Conservation (phyloP, 257 asterid genomes). For the Galeopsis tetrahit region DNA sequence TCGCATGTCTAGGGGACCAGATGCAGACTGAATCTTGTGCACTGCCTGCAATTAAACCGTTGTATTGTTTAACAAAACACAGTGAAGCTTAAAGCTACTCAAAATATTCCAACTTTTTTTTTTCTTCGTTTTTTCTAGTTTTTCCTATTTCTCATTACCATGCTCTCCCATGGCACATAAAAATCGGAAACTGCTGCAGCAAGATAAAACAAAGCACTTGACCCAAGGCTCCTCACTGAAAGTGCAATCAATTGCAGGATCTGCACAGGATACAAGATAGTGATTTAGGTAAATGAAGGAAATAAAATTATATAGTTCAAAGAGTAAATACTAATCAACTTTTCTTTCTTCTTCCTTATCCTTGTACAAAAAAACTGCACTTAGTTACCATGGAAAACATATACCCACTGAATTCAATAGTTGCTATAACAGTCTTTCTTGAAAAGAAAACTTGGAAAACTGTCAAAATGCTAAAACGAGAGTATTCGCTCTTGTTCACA, state of each 20-base stretch:
- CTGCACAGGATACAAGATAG: conserved; percentile 46
- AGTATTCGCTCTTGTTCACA: not conserved
- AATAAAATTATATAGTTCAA: not conserved
- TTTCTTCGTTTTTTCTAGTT: not conserved
- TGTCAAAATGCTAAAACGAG: not conserved
- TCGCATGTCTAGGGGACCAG: conserved; percentile 94
- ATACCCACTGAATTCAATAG: not conserved
- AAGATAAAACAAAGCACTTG: conserved; percentile 79
- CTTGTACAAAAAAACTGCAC: not conserved
- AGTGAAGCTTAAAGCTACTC: not conserved
- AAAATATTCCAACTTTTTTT: not conserved
- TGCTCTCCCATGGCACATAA: conserved; percentile 96
- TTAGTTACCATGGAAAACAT: not conserved
- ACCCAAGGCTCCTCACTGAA: conserved; percentile 64
- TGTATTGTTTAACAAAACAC: not conserved
- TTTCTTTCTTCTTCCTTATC: not conserved
- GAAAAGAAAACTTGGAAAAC: not conserved
- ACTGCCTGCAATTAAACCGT: conserved; percentile 47
- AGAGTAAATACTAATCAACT: not conserved
- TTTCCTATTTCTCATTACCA: conserved; percentile 55
- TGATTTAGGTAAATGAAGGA: conserved; percentile 25
- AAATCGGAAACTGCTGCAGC: conserved; percentile 99
- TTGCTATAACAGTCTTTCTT: not conserved
- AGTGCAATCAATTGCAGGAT: conserved; percentile 66
- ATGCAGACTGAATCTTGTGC: conserved; percentile 88